Evolutionary conservation across 257 asterid genomes (phyloP).

Genomic region (Solanum commersonii): DNA sequence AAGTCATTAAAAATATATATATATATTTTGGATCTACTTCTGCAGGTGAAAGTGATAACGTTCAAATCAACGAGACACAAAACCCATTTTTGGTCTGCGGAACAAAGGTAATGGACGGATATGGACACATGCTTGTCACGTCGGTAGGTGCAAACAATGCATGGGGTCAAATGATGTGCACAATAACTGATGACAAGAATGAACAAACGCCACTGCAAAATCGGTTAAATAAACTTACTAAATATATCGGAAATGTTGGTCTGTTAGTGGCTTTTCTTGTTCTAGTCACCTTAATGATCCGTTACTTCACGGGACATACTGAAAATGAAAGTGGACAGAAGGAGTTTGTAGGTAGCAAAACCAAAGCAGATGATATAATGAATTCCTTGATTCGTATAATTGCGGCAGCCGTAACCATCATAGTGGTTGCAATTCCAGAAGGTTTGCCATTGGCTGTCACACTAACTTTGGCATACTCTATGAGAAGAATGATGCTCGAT

Average conservation of each 20-base stretch:
- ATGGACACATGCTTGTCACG: slow-evolving; percentile 15
- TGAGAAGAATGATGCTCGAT: slow-evolving; percentile 9
- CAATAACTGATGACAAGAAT: neutral
- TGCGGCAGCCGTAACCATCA: slow-evolving; percentile 10
- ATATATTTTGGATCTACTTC: neutral
- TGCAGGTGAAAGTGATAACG: slow-evolving; percentile 20
- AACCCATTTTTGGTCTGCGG: slow-evolving; percentile 24
- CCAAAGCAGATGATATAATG: neutral
- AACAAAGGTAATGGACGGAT: slow-evolving; percentile 23
- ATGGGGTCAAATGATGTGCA: slow-evolving; percentile 32
- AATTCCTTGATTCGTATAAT: neutral
- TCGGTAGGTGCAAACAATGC: slow-evolving; percentile 20
- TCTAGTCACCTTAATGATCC: neutral
- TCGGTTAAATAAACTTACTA: neutral
- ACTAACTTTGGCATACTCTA: slow-evolving; percentile 8
- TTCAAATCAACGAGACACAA: neutral
- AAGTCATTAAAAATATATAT: neutral
- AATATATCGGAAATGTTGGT: slow-evolving; percentile 1
- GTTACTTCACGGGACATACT: slow-evolving; percentile 6
- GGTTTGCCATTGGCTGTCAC: slow-evolving; percentile 15
- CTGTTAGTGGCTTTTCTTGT: neutral
- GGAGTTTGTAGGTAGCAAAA: slow-evolving; percentile 2
- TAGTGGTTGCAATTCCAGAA: slow-evolving; percentile 10
- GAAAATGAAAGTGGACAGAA: neutral
- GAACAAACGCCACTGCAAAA: slow-evolving; percentile 4